phyloP scores from a whole-genome alignment of 2,329 filamentous ascomycete genomes.

The Cladosporium sp. region DNA sequence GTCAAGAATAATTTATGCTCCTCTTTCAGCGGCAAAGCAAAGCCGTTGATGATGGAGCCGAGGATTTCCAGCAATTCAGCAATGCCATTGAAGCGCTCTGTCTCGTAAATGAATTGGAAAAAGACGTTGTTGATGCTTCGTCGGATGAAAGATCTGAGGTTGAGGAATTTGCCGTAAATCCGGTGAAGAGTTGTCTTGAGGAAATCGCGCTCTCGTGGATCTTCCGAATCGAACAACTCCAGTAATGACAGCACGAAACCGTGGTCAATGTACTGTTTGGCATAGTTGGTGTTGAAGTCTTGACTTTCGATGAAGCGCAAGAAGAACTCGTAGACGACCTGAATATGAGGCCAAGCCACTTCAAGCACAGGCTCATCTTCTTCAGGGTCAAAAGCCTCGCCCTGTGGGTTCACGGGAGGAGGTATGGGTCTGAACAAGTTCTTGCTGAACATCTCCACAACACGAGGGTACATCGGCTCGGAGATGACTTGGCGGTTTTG shows the following conservation, averaged over 20 bases:
- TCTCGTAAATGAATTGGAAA: slow-evolving; percentile 99
- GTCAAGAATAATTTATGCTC: slow-evolving; percentile 98
- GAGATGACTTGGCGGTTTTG: slow-evolving; percentile 98
- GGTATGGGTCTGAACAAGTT: slow-evolving; percentile 97
- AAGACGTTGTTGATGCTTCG: slow-evolving; percentile 99
- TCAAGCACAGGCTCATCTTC: slow-evolving; percentile 97
- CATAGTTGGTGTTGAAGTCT: slow-evolving; percentile 99
- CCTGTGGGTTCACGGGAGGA: slow-evolving; percentile 94
- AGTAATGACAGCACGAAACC: slow-evolving; percentile 91
- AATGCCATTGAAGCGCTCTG: slow-evolving; percentile 96
- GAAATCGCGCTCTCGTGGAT: slow-evolving; percentile 93
- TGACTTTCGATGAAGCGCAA: slow-evolving; percentile 98
- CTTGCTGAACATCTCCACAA: slow-evolving; percentile 99
- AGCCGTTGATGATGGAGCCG: slow-evolving; percentile 98
- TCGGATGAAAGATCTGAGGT: slow-evolving; percentile 92
- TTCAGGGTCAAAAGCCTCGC: slow-evolving; percentile 96
- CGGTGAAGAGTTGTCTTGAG: slow-evolving; percentile 96
- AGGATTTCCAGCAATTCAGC: slow-evolving; percentile 94
- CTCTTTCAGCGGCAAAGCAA: slow-evolving; percentile 92
- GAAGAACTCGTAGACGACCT: slow-evolving; percentile 99
- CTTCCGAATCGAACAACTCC: slow-evolving; percentile 98
- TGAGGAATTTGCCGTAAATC: slow-evolving; percentile 98
- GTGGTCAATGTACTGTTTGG: slow-evolving; percentile 97
- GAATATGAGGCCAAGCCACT: slow-evolving; percentile 98
- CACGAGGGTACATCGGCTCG: slow-evolving; percentile 96